Evolutionary conservation across 768 basidiomycete genomes (phyloP), one percentile per base, ranked within the genome.

Genomic region (Mycena epipterygia): DNA sequence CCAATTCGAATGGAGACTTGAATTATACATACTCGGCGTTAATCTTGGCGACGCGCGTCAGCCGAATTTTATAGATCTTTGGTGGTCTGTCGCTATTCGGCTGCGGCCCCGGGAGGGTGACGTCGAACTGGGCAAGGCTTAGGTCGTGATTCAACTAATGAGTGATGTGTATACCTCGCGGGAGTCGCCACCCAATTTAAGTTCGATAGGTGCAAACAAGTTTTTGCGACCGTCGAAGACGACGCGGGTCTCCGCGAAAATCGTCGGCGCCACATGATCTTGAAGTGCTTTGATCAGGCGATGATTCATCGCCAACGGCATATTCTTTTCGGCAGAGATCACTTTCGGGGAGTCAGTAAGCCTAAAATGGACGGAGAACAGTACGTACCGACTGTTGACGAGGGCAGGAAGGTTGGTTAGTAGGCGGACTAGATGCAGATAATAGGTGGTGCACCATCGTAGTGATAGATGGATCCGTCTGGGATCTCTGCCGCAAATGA

Each of bases 141-240:
- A 65, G 51, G 52, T 64, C 66, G 19, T 75, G 30, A 41, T 32
- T 29, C 70, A 42, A 33, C 29, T 27, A 1, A 6, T 49, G 68
- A 27, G 7, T 5, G 58, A 61, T 35, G 39, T 39, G 27, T 52
- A 12, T 49, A 62, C 67, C 42, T 59, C 55, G 32, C 55, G 60
- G 35, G 72, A 78, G 81, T 71, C 73, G 87, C 92, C 81, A 90
- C 55, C 88, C 42, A 73, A n/a, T 21, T 70, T 30, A 13, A 89
- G 79, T 52, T 83, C 77, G 21, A 81, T 74, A 4, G 87, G 76
- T 2, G 87, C 79, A 72, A 88, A 90, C 56, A 90, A 64, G 66
- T 90, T 91, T 72, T 90, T 90, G 23, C 88, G 81, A 0, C 89
- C 89, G 62, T 90, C 89, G 49, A 91, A 90, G 3, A 81, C 89